phyloP scores from a whole-genome alignment of 345 rosid species.

The Odontarrhena argentea region DNA sequence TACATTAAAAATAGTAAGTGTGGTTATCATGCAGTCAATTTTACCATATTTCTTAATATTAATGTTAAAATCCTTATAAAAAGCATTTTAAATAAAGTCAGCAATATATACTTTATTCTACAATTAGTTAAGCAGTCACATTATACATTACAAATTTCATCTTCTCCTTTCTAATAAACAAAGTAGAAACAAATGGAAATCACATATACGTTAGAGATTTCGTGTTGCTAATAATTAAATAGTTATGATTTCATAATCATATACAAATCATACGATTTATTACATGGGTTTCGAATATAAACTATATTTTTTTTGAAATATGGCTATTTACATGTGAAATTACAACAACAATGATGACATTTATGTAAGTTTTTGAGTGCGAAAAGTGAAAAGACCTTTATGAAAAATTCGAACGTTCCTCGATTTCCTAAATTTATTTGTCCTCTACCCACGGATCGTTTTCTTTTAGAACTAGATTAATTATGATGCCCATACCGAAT shows the following conservation, averaged over 20 bases:
- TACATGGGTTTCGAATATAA: too few species aligned
- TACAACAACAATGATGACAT: constrained; percentile 18
- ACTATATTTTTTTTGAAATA: neutral
- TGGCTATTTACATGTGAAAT: constrained; percentile 18
- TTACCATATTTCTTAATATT: neutral
- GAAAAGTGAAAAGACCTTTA: constrained; percentile 1
- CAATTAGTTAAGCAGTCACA: constrained; percentile 28
- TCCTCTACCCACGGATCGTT: constrained; percentile 34
- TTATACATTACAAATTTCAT: constrained; percentile 11
- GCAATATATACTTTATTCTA: constrained; percentile 1
- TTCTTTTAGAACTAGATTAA: constrained; percentile 16
- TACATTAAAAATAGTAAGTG: constrained; percentile 10
- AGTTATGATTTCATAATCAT: constrained; percentile 5
- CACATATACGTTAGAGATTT: constrained; percentile 22
- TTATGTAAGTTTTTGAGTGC: constrained; percentile 24
- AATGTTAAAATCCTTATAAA: neutral
- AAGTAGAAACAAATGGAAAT: constrained; percentile 13
- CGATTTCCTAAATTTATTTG: constrained; percentile 28
- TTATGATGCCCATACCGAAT: constrained; percentile 35
- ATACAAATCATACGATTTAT: constrained; percentile 21
- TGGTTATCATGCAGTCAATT: constrained; percentile 11
- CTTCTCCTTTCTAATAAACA: constrained; percentile 14
- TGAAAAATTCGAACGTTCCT: constrained; percentile 47
- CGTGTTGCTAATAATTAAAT: constrained; percentile 24
- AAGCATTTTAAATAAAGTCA: neutral